Evolutionary conservation across 108 stramenopile species (phyloP).

Genomic region (Fistulifera solaris): DNA sequence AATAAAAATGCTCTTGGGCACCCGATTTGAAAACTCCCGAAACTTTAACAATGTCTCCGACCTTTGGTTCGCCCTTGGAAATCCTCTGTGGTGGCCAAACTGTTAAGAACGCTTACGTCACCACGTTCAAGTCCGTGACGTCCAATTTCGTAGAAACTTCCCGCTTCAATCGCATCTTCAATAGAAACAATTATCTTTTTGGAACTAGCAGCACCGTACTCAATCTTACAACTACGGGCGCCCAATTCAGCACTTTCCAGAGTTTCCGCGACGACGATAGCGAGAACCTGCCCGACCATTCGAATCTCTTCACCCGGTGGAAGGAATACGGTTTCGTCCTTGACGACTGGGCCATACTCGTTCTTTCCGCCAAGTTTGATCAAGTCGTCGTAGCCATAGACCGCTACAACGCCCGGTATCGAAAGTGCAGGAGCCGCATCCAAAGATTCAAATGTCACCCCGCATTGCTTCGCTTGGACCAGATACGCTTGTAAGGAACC

Average conservation of each 20-base stretch:
- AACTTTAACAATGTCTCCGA: constrained; percentile 54
- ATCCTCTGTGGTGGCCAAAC: constrained; percentile 14
- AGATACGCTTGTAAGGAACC: constrained; percentile 76
- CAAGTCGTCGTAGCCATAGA: constrained; percentile 65
- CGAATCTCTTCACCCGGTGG: constrained; percentile 60
- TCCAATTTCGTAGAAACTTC: constrained; percentile 61
- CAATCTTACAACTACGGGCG: constrained; percentile 60
- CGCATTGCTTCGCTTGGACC: constrained; percentile 60
- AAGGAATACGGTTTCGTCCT: constrained; percentile 77
- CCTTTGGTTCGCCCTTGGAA: constrained; percentile 10
- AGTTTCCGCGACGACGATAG: constrained; percentile 67
- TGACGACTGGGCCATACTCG: constrained; percentile 62
- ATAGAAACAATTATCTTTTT: constrained; percentile 65
- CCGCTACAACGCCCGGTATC: constrained; percentile 73
- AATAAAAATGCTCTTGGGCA: constrained; percentile 94
- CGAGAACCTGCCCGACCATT: constrained; percentile 77
- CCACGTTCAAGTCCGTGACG: constrained; percentile 67
- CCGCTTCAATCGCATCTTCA: constrained; percentile 77
- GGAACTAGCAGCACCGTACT: constrained; percentile 43
- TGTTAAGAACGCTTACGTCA: constrained; percentile 28
- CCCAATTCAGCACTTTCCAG: constrained; percentile 75
- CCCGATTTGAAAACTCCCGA: constrained; percentile 69
- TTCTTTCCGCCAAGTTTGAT: constrained; percentile 67
- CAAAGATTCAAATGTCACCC: constrained; percentile 52
- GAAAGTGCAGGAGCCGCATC: constrained; percentile 48